phyloP scores from a whole-genome alignment of 1,139 yeast species.

The Geotrichum phurueaensis region DNA sequence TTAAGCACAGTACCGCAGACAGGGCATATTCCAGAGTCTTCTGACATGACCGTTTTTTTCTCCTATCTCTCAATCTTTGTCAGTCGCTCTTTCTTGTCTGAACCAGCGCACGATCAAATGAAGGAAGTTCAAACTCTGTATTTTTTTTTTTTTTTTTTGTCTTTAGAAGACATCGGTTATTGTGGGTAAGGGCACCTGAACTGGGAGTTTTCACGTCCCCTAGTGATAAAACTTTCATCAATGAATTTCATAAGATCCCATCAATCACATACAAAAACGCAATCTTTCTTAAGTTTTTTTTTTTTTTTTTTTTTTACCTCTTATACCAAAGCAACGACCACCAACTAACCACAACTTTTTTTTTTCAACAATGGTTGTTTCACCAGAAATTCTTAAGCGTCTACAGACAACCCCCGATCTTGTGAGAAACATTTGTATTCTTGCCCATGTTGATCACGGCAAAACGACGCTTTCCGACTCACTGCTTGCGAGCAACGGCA shows the following conservation, averaged over 20 bases:
- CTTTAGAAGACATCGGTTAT: background rate
- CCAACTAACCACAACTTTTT: background rate
- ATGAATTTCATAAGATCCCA: background rate
- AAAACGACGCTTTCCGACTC: slow-evolving; percentile 94
- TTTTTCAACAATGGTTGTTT: slow-evolving; percentile 32
- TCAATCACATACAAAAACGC: background rate
- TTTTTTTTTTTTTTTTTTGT: background rate
- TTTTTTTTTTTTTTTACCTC: background rate
- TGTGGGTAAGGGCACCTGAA: background rate
- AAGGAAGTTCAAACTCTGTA: background rate
- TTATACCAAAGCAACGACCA: background rate
- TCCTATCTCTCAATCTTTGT: background rate
- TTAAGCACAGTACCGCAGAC: slow-evolving; percentile 29
- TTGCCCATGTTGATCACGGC: slow-evolving; percentile 99
- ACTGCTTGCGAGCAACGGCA: slow-evolving; percentile 88
- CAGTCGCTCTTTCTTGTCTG: no score
- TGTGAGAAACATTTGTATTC: slow-evolving; percentile 84
- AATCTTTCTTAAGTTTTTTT: background rate
- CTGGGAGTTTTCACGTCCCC: background rate
- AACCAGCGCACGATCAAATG: background rate
- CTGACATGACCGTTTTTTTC: background rate
- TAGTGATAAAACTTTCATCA: background rate
- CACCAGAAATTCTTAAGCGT: slow-evolving; percentile 57
- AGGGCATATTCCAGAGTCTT: slow-evolving; percentile 27
- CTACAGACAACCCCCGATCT: slow-evolving; percentile 64